A percentile compares a stretch with the other conserved stretches of the same genome.
Evolutionary conservation across 1,284 basidiomycete genomes (phyloP).

Genomic region (Trametes sp.): DNA sequence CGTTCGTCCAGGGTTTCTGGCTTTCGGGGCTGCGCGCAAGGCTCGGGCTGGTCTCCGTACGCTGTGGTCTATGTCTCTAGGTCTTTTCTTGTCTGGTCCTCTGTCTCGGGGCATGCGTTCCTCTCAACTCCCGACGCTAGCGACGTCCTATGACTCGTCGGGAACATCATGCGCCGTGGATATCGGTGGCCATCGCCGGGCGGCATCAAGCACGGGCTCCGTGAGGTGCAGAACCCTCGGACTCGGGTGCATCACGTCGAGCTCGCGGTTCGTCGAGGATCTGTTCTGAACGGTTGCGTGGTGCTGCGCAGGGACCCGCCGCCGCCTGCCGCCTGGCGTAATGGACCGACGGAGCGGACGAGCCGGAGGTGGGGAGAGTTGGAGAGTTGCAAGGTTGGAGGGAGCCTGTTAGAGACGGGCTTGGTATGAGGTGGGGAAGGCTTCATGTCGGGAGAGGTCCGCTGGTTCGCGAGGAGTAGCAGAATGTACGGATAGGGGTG

Average conservation of each 20-base stretch:
- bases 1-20: background rate
- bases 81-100: constrained; percentile 11
- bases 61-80: constrained; percentile 9
- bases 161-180: constrained; percentile 7
- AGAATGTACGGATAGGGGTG: constrained; percentile 1
- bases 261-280: constrained; percentile 31
- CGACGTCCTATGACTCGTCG: constrained; percentile 16
- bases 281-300: constrained; percentile 6
- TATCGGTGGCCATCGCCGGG: constrained; percentile 20
- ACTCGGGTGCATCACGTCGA: constrained; percentile 18
- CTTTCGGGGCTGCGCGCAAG: constrained; percentile 1
- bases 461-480: background rate
- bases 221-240: background rate
- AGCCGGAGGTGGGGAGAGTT: constrained; percentile 12
- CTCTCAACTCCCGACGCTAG: constrained; percentile 7
- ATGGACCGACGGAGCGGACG: constrained; percentile 26
- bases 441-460: background rate
- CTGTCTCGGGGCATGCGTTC: constrained; percentile 7
- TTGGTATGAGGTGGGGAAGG: background rate
- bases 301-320: background rate
- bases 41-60: constrained; percentile 4
- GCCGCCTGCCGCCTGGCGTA: background rate
- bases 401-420: constrained; percentile 1
- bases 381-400: constrained; percentile 4
- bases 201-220: constrained; percentile 3